Evolutionary conservation across 2,329 filamentous ascomycete species (phyloP).

Genomic region (Fusarium continuum): DNA sequence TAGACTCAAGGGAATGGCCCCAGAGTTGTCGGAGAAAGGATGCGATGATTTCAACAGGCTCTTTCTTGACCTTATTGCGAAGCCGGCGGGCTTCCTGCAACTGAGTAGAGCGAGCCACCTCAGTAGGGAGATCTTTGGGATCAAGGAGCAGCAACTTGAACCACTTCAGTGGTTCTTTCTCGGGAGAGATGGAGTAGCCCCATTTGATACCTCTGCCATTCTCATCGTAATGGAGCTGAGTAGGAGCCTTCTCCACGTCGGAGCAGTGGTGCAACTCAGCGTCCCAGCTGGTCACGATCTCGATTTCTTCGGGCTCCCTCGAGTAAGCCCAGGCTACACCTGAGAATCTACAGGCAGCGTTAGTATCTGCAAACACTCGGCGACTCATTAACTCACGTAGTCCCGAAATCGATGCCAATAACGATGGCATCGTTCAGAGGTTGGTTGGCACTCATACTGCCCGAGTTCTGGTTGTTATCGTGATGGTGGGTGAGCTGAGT

Average conservation of each 20-base stretch:
- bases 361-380: neutral
- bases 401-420: slow-evolving; percentile 58
- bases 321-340: slow-evolving; percentile 53
- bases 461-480: no score
- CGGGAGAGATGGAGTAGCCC: slow-evolving; percentile 45
- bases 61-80: slow-evolving; percentile 6
- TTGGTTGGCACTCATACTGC: neutral
- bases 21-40: slow-evolving; percentile 49
- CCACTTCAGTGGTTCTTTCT: slow-evolving; percentile 48
- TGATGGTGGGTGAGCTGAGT: no score
- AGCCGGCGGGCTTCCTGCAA: slow-evolving; percentile 25
- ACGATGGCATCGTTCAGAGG: slow-evolving; percentile 41
- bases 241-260: slow-evolving; percentile 48
- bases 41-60: slow-evolving; percentile 44
- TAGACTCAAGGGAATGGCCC: slow-evolving; percentile 41
- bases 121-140: slow-evolving; percentile 40
- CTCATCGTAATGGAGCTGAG: slow-evolving; percentile 32
- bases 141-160: slow-evolving; percentile 55
- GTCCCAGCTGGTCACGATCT: slow-evolving; percentile 48
- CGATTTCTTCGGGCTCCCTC: slow-evolving; percentile 36
- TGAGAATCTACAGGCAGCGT: slow-evolving; percentile 45
- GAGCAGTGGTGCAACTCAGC: slow-evolving; percentile 35
- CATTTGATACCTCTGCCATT: slow-evolving; percentile 27
- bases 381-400: slow-evolving; percentile 48
- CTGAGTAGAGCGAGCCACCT: slow-evolving; percentile 38